These are phyloP conservation scores for Colletotrichum aenigma DNA, from an alignment of 2,329 filamentous ascomycete species.

Conservation along the genomic window DNA sequence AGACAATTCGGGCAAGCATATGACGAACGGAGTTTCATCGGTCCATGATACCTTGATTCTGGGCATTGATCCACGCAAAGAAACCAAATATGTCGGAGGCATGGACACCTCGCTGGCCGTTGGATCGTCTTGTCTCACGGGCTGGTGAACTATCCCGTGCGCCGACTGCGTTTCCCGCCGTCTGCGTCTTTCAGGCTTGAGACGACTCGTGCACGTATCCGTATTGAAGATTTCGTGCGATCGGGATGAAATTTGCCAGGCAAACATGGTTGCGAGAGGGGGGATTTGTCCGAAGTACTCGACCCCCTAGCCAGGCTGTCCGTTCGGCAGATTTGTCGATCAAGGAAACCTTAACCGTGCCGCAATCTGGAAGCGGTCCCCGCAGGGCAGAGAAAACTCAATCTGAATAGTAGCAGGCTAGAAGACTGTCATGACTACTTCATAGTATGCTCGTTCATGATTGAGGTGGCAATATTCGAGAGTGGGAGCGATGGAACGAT, in stretches of 20 bases:
- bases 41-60: background rate
- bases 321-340: background rate
- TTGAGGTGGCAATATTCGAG: background rate
- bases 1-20: rapidly evolving
- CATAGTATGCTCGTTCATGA: background rate
- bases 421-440: background rate
- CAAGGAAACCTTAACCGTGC: background rate
- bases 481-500: background rate
- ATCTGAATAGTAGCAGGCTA: background rate
- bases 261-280: background rate
- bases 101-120: background rate
- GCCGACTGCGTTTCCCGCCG: background rate
- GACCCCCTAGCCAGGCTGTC: background rate
- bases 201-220: background rate
- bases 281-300: background rate
- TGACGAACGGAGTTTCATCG: background rate
- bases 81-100: background rate
- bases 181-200: background rate
- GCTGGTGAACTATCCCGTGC: background rate
- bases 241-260: background rate
- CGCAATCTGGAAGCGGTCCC: background rate
- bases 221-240: background rate
- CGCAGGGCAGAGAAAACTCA: background rate
- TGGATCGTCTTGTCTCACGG: background rate
- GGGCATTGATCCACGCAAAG: background rate